phyloP scores from a whole-genome alignment of 495 filamentous ascomycete genomes.

The Neurospora sp. region DNA sequence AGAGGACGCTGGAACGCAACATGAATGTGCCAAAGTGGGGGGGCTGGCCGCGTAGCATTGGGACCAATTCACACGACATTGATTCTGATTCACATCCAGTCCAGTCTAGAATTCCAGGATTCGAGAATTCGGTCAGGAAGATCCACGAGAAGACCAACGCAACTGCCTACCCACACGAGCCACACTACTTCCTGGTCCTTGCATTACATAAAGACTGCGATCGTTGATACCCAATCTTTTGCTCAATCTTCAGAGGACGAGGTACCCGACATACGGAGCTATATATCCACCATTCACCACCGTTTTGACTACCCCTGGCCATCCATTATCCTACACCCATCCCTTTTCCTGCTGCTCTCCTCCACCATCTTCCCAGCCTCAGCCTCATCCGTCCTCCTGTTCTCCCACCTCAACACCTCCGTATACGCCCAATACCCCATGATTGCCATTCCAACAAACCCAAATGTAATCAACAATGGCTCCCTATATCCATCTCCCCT shows the following conservation, averaged over 20 bases:
- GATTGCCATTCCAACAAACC: slow-evolving; percentile 29
- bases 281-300: neutral
- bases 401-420: neutral
- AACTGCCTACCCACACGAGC: neutral
- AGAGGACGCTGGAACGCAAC: neutral
- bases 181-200: neutral
- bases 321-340: neutral
- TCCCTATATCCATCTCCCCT: slow-evolving; percentile 1
- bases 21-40: neutral
- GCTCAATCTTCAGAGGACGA: neutral
- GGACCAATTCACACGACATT: neutral
- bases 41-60: neutral
- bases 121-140: neutral
- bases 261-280: neutral
- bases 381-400: neutral
- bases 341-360: neutral
- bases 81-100: neutral
- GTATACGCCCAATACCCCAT: slow-evolving; percentile 32
- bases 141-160: neutral
- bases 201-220: neutral
- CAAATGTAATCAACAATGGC: slow-evolving; percentile 36
- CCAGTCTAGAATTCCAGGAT: neutral
- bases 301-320: neutral
- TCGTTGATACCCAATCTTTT: neutral
- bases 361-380: neutral